Percentiles rank a stretch among this genome's conserved stretches.
These are phyloP conservation scores for Plasmodium falciparum DNA, from an alignment of 169 alveolate genomes.

Conservation along the genomic window DNA sequence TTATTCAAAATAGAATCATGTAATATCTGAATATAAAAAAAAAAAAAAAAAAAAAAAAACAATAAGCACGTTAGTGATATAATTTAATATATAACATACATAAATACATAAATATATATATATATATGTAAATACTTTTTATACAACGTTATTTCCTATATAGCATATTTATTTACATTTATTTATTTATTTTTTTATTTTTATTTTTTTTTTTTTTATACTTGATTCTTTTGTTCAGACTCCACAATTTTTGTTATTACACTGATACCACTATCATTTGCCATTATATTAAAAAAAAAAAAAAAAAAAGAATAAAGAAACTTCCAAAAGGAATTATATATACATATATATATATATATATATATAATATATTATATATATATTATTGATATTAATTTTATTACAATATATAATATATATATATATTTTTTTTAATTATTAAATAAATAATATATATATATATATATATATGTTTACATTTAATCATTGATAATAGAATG, in stretches of 20 bases:
- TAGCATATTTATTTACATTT: too few species aligned
- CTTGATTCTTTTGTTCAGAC: conserved; percentile 73
- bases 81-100: not conserved
- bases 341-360: not conserved
- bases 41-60: conserved; percentile 15
- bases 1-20: conserved; percentile 76
- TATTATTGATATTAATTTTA: too few species aligned
- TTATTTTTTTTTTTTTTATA: conserved; percentile 4
- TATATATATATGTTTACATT: not conserved
- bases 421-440: too few species aligned
- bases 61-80: not conserved
- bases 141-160: too few species aligned
- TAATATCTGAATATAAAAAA: conserved; percentile 33
- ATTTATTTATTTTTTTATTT: not conserved
- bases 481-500: not conserved
- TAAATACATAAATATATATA: not conserved
- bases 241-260: conserved; percentile 75
- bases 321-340: not conserved
- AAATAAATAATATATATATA: not conserved
- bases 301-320: conserved; percentile 8
- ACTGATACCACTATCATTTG: conserved; percentile 74
- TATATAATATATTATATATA: not conserved
- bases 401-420: too few species aligned
- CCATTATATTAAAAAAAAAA: conserved; percentile 46
- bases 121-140: not conserved